Conservation (phyloP, 352 stramenopile species). For the Phytophthora agathidicida region DNA sequence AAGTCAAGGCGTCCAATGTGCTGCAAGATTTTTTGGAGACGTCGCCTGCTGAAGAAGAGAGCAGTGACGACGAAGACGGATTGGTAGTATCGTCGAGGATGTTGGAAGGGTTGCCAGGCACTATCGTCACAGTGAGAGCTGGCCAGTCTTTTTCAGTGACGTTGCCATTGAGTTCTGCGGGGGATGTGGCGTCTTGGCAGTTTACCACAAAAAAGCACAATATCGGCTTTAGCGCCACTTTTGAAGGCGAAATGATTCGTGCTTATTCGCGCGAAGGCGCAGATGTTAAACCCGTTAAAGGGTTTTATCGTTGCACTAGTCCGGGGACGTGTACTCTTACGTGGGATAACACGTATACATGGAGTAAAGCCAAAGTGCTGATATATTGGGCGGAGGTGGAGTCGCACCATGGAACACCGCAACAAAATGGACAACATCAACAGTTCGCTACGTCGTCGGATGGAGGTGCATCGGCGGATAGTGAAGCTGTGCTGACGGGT, state of each 20-base stretch:
- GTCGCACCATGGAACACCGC: slow-evolving; percentile 25
- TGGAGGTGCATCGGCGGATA: slow-evolving; percentile 11
- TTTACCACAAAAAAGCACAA: slow-evolving; percentile 85
- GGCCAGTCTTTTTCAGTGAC: slow-evolving; percentile 77
- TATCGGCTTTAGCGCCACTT: slow-evolving; percentile 81
- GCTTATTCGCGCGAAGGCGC: slow-evolving; percentile 76
- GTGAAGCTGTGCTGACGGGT: slow-evolving; percentile 6
- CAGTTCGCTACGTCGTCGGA: slow-evolving; percentile 9
- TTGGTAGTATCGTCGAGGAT: slow-evolving; percentile 44
- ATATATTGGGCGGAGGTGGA: slow-evolving; percentile 82
- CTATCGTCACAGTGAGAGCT: slow-evolving; percentile 65
- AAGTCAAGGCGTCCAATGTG: slow-evolving; percentile 63
- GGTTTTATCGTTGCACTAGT: slow-evolving; percentile 54
- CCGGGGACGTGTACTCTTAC: slow-evolving; percentile 69
- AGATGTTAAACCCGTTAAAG: slow-evolving; percentile 65
- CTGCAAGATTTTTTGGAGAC: slow-evolving; percentile 70
- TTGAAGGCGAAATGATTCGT: slow-evolving; percentile 61
- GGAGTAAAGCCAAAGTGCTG: slow-evolving; percentile 76
- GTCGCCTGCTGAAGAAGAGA: slow-evolving; percentile 45
- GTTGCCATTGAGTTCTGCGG: slow-evolving; percentile 42
- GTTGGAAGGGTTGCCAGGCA: slow-evolving; percentile 62
- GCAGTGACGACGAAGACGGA: slow-evolving; percentile 61
- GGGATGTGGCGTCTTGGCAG: slow-evolving; percentile 69
- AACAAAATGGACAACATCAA: slow-evolving; percentile 18
- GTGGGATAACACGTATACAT: slow-evolving; percentile 88